Conservation (phyloP, 768 basidiomycete species). For the Phylloporus sp. region DNA sequence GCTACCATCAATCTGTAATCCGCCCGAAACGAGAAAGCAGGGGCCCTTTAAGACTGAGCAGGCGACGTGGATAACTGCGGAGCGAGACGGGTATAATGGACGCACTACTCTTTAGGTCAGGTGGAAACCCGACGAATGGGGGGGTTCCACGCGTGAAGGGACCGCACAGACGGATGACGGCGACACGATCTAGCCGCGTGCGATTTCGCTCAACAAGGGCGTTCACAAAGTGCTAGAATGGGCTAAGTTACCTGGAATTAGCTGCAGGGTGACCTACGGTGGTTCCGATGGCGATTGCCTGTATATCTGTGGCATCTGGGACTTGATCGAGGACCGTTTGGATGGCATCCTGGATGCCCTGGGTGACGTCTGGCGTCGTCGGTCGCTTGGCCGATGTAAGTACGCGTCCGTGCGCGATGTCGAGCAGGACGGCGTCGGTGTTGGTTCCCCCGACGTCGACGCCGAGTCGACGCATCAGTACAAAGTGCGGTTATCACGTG, state of each 20-base stretch:
- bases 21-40: constrained; percentile 36
- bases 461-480: constrained; percentile 22
- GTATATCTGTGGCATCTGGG: constrained; percentile 35
- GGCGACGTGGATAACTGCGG: neutral
- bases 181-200: constrained; percentile 52
- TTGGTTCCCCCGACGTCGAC: constrained; percentile 36
- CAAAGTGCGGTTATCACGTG: neutral
- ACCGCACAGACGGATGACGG: constrained; percentile 59
- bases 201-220: constrained; percentile 57
- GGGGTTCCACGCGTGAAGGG: constrained; percentile 58
- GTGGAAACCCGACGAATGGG: constrained; percentile 52
- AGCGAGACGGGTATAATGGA: constrained; percentile 7
- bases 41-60: constrained; percentile 27
- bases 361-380: constrained; percentile 56
- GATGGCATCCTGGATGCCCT: constrained; percentile 54
- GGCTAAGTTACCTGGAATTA: neutral
- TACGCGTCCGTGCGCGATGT: constrained; percentile 14
- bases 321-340: constrained; percentile 40
- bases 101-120: constrained; percentile 28
- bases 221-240: constrained; percentile 48
- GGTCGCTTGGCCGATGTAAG: constrained; percentile 41
- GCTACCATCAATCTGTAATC: too few relatives aligned
- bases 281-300: constrained; percentile 58
- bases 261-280: constrained; percentile 35
- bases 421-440: constrained; percentile 31